A percentile compares a stretch with the other conserved stretches of the same genome.
Conservation (phyloP, 306 rosid genomes). For the Quillaja saponaria region DNA sequence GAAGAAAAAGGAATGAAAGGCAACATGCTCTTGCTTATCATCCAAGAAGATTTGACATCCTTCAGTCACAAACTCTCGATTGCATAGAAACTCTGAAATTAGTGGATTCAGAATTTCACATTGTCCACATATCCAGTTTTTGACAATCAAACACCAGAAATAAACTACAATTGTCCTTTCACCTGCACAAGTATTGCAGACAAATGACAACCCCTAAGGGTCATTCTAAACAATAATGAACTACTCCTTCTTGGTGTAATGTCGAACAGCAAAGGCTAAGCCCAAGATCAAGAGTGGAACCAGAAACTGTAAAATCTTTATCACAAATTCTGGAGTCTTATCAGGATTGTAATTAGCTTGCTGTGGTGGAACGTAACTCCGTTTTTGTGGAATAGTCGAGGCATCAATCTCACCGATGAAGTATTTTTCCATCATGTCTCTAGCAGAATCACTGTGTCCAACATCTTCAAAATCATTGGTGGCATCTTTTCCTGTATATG, state of each 20-base stretch:
- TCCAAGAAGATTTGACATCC: conserved; percentile 22
- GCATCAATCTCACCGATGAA: conserved; percentile 82
- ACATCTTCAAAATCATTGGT: conserved; percentile 93
- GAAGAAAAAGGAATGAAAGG: background rate
- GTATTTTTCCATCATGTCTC: conserved; percentile 84
- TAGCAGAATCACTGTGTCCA: conserved; percentile 94
- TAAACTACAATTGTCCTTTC: conserved; percentile 35
- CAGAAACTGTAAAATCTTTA: conserved; percentile 82
- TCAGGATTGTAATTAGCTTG: conserved; percentile 57
- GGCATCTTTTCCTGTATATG: conserved; percentile 81
- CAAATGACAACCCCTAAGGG: conserved; percentile 33
- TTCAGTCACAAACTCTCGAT: conserved; percentile 19
- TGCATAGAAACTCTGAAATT: conserved; percentile 23
- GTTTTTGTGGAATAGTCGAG: conserved; percentile 59
- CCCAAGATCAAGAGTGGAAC: conserved; percentile 90
- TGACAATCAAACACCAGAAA: conserved; percentile 28
- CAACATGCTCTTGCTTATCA: background rate
- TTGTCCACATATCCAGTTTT: conserved; percentile 31
- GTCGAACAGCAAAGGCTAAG: conserved; percentile 78
- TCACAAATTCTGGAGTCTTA: conserved; percentile 73
- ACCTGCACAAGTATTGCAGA: conserved; percentile 18
- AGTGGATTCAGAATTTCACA: no score
- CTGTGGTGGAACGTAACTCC: conserved; percentile 54
- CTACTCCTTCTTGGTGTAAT: conserved; percentile 88
- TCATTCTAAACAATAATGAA: conserved; percentile 5